phyloP scores from a whole-genome alignment of 495 filamentous ascomycete species.

The Podospora australis region DNA sequence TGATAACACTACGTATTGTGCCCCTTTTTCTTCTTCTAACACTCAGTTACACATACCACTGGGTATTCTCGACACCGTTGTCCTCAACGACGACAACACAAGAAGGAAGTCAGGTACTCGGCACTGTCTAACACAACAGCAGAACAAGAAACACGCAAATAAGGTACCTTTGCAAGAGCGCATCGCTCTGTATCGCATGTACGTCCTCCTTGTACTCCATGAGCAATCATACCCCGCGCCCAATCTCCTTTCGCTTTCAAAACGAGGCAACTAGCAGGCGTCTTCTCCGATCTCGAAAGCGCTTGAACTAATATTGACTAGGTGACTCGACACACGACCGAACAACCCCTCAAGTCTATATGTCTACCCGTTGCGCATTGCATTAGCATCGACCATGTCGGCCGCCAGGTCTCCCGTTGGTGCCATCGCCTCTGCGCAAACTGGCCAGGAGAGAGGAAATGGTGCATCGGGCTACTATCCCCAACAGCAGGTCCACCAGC shows the following conservation, averaged over 20 bases:
- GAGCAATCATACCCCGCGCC: too few relatives aligned
- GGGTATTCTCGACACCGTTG: too few relatives aligned
- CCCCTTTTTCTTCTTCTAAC: background rate
- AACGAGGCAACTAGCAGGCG: too few relatives aligned
- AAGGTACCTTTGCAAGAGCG: background rate
- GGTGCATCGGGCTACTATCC: conserved; percentile 14
- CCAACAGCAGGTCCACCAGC: conserved; percentile 18
- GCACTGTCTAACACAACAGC: background rate
- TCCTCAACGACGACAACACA: too few relatives aligned
- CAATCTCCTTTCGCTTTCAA: too few relatives aligned
- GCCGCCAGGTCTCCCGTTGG: conserved; percentile 15
- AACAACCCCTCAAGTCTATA: conserved; percentile 1
- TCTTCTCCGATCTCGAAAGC: too few relatives aligned
- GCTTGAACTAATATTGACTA: conserved; percentile 3
- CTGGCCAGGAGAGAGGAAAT: conserved; percentile 12
- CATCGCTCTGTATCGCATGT: background rate
- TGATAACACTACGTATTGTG: too few relatives aligned
- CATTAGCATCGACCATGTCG: conserved; percentile 16
- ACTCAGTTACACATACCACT: background rate
- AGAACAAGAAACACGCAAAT: too few relatives aligned
- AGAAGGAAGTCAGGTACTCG: background rate
- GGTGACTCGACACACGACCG: conserved; percentile 1
- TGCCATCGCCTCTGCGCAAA: conserved; percentile 11
- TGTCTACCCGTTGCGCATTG: conserved; percentile 8
- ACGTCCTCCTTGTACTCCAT: background rate